Conservation (phyloP, 176 grass and related monocot genomes). For the Hyparrhenia diplandra region DNA sequence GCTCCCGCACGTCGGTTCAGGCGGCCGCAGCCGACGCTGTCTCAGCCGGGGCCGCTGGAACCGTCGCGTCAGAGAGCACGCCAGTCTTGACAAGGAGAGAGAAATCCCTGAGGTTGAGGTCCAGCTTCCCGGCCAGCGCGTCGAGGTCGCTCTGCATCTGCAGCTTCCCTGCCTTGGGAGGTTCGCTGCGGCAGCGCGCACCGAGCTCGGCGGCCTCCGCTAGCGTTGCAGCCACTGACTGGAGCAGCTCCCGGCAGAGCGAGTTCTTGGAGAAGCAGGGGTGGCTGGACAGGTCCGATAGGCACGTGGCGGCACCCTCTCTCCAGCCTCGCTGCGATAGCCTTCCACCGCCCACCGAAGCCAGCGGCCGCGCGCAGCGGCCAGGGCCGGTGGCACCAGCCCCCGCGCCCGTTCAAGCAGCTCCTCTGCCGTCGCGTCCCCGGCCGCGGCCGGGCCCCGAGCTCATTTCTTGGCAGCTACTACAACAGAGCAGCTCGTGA, state of each 20-base stretch:
- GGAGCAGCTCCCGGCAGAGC: constrained; percentile 72
- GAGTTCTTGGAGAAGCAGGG: constrained; percentile 90
- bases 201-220: constrained; percentile 58
- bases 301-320: constrained; percentile 50
- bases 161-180: constrained; percentile 49
- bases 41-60: constrained; percentile 19
- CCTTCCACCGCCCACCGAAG: constrained; percentile 66
- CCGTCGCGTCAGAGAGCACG: constrained; percentile 59
- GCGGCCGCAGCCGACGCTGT: background rate
- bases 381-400: constrained; percentile 48
- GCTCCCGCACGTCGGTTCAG: constrained; percentile 63
- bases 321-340: constrained; percentile 72
- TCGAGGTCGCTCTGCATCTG: constrained; percentile 98
- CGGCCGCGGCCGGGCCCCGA: constrained; percentile 24
- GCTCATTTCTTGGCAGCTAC: constrained; percentile 33
- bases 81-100: constrained; percentile 87
- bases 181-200: constrained; percentile 36
- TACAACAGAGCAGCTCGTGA: constrained; percentile 19
- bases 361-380: constrained; percentile 37
- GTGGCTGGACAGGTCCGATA: constrained; percentile 89
- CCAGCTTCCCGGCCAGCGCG: constrained; percentile 76
- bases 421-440: constrained; percentile 41
- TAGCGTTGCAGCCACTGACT: constrained; percentile 64
- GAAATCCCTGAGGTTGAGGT: constrained; percentile 87
- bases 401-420: constrained; percentile 42